Conservation (phyloP, 1,284 basidiomycete genomes). For the Trichosporon ovoides region DNA sequence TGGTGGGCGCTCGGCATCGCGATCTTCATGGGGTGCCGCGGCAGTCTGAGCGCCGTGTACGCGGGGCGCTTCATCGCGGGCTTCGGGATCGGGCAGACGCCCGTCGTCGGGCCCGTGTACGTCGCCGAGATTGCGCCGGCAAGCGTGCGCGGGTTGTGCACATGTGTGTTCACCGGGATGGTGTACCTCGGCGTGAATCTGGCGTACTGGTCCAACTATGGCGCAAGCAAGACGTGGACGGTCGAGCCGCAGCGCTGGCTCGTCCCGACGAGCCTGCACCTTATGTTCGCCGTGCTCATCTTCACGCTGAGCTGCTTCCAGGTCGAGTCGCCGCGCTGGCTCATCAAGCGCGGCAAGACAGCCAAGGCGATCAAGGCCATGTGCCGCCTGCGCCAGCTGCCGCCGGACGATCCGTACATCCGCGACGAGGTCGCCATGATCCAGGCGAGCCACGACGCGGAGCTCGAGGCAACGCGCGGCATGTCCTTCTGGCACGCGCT, state of each 20-base stretch:
- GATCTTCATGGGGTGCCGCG: constrained; percentile 10
- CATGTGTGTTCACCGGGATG: constrained; percentile 37
- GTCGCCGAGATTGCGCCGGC: constrained; percentile 26
- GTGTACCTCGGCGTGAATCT: constrained; percentile 11
- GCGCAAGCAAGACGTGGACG: constrained; percentile 3
- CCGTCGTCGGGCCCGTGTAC: constrained; percentile 38
- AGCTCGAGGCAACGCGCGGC: constrained; percentile 11
- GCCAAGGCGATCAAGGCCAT: constrained; percentile 25
- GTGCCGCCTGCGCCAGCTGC: constrained; percentile 26
- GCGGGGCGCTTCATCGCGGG: constrained; percentile 14
- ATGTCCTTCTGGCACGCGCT: constrained; percentile 11
- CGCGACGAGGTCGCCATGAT: constrained; percentile 31
- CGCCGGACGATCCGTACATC: constrained; percentile 23
- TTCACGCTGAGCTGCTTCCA: constrained; percentile 50
- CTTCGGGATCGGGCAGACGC: constrained; percentile 34
- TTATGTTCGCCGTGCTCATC: constrained; percentile 42
- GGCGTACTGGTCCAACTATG: constrained; percentile 13
- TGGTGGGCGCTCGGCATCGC: constrained; percentile 12
- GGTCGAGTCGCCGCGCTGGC: constrained; percentile 56
- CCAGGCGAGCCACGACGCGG: constrained; percentile 21
- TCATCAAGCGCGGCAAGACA: constrained; percentile 49
- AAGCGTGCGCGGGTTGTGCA: constrained; percentile 62
- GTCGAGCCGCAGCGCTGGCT: constrained; percentile 15
- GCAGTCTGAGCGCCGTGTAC: constrained; percentile 7
- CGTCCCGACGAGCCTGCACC: constrained; percentile 4